A percentile compares a stretch with the other conserved stretches of the same genome.
Conservation (phyloP, 768 basidiomycete species). For the Boletus tylopilopsis region DNA sequence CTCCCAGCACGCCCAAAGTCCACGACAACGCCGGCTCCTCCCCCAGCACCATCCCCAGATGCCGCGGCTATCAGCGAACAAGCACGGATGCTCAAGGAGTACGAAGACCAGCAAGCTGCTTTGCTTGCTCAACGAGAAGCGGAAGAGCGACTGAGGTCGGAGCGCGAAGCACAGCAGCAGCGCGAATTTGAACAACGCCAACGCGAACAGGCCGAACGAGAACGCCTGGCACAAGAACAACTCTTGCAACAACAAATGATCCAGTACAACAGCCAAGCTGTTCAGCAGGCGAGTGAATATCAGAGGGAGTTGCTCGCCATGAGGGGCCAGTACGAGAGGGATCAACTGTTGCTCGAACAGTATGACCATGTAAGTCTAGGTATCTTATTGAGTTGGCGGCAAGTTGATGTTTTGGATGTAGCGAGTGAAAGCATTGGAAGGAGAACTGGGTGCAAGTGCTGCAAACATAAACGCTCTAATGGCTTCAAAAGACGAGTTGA, state of each 20-base stretch:
- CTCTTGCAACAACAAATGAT: conserved; percentile 80
- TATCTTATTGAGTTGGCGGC: neutral
- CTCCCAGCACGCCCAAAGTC: conserved; percentile 79
- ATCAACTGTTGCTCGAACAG: conserved; percentile 96
- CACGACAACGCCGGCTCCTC: conserved; percentile 51
- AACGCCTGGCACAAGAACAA: conserved; percentile 86
- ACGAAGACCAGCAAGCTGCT: conserved; percentile 92
- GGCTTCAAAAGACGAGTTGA: conserved; percentile 89
- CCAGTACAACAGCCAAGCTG: conserved; percentile 74
- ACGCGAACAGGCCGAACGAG: conserved; percentile 79
- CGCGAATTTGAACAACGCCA: conserved; percentile 90
- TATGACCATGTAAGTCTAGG: conserved; percentile 75
- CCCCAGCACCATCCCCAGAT: conserved; percentile 71
- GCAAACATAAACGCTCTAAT: conserved; percentile 83
- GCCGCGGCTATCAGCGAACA: conserved; percentile 81
- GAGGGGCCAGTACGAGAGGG: conserved; percentile 96
- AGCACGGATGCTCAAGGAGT: conserved; percentile 90
- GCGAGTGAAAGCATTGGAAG: conserved; percentile 95
- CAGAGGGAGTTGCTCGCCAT: conserved; percentile 89
- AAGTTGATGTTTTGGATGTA: conserved; percentile 30
- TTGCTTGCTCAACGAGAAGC: conserved; percentile 76
- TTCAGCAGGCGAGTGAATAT: conserved; percentile 72
- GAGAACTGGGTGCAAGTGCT: conserved; percentile 73
- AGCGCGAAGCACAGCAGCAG: conserved; percentile 75
- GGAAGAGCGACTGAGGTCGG: conserved; percentile 78